These are phyloP conservation scores for Somion occarium DNA, from an alignment of 1,284 basidiomycete genomes.

Conservation along the genomic window DNA sequence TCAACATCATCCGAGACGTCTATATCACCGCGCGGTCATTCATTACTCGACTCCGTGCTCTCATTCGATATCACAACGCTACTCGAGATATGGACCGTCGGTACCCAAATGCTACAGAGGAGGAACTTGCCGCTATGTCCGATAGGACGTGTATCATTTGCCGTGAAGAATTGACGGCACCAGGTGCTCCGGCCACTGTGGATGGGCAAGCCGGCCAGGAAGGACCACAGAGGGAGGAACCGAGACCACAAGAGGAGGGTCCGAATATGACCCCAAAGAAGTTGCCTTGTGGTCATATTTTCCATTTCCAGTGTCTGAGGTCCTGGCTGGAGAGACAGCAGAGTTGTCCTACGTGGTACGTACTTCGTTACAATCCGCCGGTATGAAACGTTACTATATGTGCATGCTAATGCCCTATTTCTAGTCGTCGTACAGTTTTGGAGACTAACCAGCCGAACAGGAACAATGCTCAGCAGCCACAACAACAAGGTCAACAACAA, in stretches of 20 bases:
- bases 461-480: conserved; percentile 18
- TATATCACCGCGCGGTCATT: conserved; percentile 94
- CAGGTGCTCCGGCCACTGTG: no score
- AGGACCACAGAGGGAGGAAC: conserved; percentile 12
- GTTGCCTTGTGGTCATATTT: conserved; percentile 93
- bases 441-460: conserved; percentile 39
- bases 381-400: no score
- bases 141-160: conserved; percentile 98
- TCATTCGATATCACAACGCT: conserved; percentile 89
- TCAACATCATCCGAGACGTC: conserved; percentile 96
- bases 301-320: conserved; percentile 96
- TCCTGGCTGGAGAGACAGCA: conserved; percentile 98
- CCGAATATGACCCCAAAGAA: conserved; percentile 97
- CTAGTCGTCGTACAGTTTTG: conserved; percentile 84
- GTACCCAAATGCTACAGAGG: conserved; percentile 91
- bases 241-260: conserved; percentile 44
- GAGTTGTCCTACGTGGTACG: conserved; percentile 92
- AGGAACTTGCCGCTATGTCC: conserved; percentile 75
- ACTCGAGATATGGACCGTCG: conserved; percentile 96
- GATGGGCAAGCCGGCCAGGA: conserved; percentile 22
- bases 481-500: neutral
- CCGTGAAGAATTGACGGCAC: conserved; percentile 99
- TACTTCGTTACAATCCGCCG: no score
- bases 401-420: no score
- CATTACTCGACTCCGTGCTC: conserved; percentile 79